These are phyloP conservation scores for Aspergillus funiculosus DNA, from an alignment of 495 filamentous ascomycete genomes.

Conservation along the genomic window DNA sequence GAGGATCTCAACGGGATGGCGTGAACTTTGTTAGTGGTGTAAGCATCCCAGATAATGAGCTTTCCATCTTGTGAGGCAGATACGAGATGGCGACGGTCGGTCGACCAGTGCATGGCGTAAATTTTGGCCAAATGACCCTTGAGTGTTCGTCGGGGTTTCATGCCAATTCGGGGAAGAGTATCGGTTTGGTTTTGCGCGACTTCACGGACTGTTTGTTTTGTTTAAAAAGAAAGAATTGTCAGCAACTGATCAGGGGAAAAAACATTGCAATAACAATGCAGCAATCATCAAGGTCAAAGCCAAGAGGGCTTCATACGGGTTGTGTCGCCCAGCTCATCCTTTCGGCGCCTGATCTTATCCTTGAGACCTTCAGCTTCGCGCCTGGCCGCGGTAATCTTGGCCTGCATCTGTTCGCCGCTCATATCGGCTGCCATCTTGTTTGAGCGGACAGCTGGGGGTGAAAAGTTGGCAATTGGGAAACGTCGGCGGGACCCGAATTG, in stretches of 20 bases:
- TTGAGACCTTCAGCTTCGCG: conserved; percentile 97
- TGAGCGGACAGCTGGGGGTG: conserved; percentile 24
- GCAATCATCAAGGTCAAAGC: neutral
- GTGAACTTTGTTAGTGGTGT: conserved; percentile 99
- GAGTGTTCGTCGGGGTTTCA: conserved; percentile 91
- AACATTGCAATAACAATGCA: conserved; percentile 1
- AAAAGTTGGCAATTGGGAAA: conserved; percentile 19
- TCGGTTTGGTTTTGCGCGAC: conserved; percentile 88
- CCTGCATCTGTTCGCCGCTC: conserved; percentile 69
- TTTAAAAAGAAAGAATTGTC: too few species aligned
- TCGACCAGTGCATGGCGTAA: conserved; percentile 99
- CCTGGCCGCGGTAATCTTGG: conserved; percentile 90
- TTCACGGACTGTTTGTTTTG: conserved; percentile 64
- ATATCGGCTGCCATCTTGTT: conserved; percentile 55
- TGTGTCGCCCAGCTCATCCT: conserved; percentile 97
- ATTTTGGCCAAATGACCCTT: conserved; percentile 99
- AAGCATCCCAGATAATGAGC: conserved; percentile 99
- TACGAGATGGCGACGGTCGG: conserved; percentile 93
- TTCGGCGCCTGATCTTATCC: conserved; percentile 98
- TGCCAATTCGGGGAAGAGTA: conserved; percentile 80
- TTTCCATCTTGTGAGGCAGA: conserved; percentile 99
- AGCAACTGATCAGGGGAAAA: conserved; percentile 16
- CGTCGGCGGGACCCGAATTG: conserved; percentile 16
- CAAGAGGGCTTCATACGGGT: conserved; percentile 64
- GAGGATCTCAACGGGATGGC: conserved; percentile 97